These are phyloP conservation scores for Thecaphora thlaspeos DNA, from an alignment of 1,284 basidiomycete species.

Conservation along the genomic window DNA sequence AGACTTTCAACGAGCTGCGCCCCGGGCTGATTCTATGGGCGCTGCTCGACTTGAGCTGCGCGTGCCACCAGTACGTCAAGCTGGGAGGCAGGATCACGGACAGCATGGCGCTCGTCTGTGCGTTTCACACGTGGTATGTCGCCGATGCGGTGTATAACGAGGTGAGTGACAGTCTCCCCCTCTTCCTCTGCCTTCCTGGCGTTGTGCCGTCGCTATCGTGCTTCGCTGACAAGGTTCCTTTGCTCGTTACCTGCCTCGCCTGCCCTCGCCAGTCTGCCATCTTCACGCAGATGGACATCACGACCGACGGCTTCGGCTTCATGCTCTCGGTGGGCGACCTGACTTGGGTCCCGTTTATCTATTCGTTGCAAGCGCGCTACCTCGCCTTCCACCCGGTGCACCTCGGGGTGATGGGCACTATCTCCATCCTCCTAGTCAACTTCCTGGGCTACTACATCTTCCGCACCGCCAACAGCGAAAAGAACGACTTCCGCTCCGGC, in stretches of 20 bases:
- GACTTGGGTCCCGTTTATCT: constrained; percentile 91
- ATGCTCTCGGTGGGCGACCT: constrained; percentile 96
- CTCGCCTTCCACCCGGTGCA: constrained; percentile 82
- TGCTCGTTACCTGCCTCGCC: too few relatives aligned
- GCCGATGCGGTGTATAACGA: constrained; percentile 64
- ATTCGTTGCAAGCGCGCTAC: constrained; percentile 89
- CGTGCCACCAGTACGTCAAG: constrained; percentile 82
- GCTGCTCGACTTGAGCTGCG: constrained; percentile 85
- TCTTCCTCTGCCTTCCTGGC: too few relatives aligned
- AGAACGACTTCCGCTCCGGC: constrained; percentile 92
- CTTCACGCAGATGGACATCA: constrained; percentile 96
- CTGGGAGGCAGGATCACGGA: constrained; percentile 75
- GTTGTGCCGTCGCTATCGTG: background rate
- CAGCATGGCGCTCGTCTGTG: constrained; percentile 84
- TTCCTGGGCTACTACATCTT: constrained; percentile 87
- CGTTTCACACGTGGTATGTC: constrained; percentile 86
- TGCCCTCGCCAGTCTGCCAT: constrained; percentile 64
- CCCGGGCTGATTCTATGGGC: constrained; percentile 95
- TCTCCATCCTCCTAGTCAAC: constrained; percentile 70
- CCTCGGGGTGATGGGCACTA: constrained; percentile 69
- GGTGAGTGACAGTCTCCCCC: too few relatives aligned
- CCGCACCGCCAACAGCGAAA: constrained; percentile 83
- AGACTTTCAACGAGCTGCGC: constrained; percentile 78
- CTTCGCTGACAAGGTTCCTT: background rate
- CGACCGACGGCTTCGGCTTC: constrained; percentile 95